Conservation (phyloP, 139 green algal genomes). For the Micractinium conductrix region DNA sequence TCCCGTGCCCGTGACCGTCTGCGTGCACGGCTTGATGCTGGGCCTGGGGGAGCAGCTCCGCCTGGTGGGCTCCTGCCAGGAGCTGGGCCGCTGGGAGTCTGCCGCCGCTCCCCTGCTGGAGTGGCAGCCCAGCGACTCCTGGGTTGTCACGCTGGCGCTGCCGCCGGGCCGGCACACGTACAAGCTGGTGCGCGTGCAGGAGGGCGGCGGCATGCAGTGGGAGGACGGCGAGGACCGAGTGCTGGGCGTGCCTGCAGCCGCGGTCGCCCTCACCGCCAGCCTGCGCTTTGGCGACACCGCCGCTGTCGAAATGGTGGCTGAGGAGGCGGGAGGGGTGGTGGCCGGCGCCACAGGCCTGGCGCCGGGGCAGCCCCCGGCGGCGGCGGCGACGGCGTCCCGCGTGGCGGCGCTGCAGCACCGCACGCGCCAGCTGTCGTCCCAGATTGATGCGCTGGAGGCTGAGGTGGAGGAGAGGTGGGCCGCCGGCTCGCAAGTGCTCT, state of each 20-base stretch:
- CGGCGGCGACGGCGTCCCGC: no score
- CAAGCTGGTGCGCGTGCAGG: conserved; percentile 40
- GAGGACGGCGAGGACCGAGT: conserved; percentile 69
- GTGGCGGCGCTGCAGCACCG: neutral
- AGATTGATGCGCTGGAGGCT: neutral
- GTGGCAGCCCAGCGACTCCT: conserved; percentile 63
- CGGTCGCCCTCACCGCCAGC: neutral
- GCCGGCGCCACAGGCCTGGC: neutral
- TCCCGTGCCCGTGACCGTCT: neutral
- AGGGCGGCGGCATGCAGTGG: conserved; percentile 45
- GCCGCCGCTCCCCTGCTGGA: conserved; percentile 33
- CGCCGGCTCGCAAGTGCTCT: no score
- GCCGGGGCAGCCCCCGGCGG: neutral
- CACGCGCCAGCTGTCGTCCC: neutral
- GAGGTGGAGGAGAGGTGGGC: conserved; percentile 9
- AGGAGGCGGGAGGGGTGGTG: neutral
- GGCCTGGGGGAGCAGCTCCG: conserved; percentile 31
- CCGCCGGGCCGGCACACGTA: conserved; percentile 46
- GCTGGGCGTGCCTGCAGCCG: conserved; percentile 54
- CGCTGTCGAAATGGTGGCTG: neutral
- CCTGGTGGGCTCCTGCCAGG: conserved; percentile 44
- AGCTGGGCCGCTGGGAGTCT: conserved; percentile 52
- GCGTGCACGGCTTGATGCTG: neutral
- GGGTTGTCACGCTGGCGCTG: conserved; percentile 46
- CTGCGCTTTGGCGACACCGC: neutral